Conservation (phyloP, 306 rosid species). For the Oemleria cerasiformis region DNA sequence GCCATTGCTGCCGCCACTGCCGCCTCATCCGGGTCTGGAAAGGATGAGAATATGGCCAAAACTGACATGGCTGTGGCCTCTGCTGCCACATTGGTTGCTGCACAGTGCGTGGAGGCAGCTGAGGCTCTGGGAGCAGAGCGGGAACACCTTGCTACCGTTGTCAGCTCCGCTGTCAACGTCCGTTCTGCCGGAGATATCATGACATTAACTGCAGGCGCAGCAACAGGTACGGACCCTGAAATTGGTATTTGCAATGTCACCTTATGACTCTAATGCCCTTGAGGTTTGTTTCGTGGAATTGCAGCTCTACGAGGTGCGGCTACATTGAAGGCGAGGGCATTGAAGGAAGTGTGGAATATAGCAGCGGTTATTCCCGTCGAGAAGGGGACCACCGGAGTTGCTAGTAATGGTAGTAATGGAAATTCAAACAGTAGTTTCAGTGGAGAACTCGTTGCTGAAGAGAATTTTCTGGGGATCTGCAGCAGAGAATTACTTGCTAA, state of each 20-base stretch:
- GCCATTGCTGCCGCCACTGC: constrained; percentile 88
- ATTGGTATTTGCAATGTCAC: background rate
- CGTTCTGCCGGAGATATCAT: constrained; percentile 83
- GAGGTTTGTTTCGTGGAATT: constrained; percentile 13
- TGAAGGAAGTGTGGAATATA: constrained; percentile 90
- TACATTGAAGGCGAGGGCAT: constrained; percentile 87
- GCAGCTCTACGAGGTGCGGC: constrained; percentile 95
- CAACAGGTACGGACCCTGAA: constrained; percentile 48
- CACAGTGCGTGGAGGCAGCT: constrained; percentile 93
- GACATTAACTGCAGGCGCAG: constrained; percentile 90
- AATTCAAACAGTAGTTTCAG: constrained; percentile 58
- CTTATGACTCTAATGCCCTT: background rate
- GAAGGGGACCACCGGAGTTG: constrained; percentile 41
- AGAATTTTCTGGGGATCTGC: constrained; percentile 71
- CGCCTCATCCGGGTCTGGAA: constrained; percentile 39
- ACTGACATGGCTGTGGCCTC: constrained; percentile 90
- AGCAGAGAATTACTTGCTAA: constrained; percentile 66
- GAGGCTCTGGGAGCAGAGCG: constrained; percentile 93
- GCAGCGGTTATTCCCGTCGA: constrained; percentile 87
- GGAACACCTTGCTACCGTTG: constrained; percentile 74
- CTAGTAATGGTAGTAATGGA: constrained; percentile 32
- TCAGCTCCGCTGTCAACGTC: constrained; percentile 87
- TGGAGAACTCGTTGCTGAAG: constrained; percentile 63
- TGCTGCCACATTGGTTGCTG: constrained; percentile 87
- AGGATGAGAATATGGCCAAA: constrained; percentile 66